Percentiles rank a stretch among this genome's conserved stretches.
Conservation (phyloP, 768 basidiomycete genomes). For the Nevesoporus exiguus region DNA sequence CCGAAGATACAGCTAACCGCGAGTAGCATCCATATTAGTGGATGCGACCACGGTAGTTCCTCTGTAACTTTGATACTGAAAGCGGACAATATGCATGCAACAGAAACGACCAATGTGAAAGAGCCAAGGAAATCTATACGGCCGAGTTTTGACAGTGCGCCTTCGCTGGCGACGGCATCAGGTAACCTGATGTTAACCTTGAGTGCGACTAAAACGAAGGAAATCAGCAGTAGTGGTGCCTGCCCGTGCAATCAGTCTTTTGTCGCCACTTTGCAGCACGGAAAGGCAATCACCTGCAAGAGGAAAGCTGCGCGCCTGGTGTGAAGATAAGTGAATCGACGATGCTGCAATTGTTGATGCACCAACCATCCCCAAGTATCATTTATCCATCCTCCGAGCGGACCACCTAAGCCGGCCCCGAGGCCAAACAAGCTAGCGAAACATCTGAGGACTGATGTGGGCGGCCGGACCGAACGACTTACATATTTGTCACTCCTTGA, state of each 20-base stretch:
- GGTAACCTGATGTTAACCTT: conserved; percentile 80
- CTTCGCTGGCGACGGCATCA: conserved; percentile 58
- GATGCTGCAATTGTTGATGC: neutral
- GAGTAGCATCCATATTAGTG: conserved; percentile 67
- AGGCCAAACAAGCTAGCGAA: conserved; percentile 69
- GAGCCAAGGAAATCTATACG: conserved; percentile 87
- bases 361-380: conserved; percentile 83
- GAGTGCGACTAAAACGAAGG: conserved; percentile 63
- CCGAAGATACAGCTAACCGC: conserved; percentile 51
- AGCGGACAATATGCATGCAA: conserved; percentile 72
- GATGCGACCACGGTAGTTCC: conserved; percentile 72
- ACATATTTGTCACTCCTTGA: conserved; percentile 91
- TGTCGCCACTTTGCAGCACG: neutral
- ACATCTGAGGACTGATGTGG: conserved; percentile 9
- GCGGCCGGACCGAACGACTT: conserved; percentile 23
- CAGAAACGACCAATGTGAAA: conserved; percentile 67
- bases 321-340: conserved; percentile 8
- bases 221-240: conserved; percentile 74
- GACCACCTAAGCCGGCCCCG: conserved; percentile 78
- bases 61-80: conserved; percentile 76
- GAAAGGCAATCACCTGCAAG: conserved; percentile 57
- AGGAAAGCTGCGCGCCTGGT: conserved; percentile 82
- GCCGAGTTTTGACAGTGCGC: conserved; percentile 57
- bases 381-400: conserved; percentile 80
- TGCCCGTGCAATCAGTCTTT: conserved; percentile 34